Conservation (phyloP, 805 yeast species). For the Yamadazyma sp. region DNA sequence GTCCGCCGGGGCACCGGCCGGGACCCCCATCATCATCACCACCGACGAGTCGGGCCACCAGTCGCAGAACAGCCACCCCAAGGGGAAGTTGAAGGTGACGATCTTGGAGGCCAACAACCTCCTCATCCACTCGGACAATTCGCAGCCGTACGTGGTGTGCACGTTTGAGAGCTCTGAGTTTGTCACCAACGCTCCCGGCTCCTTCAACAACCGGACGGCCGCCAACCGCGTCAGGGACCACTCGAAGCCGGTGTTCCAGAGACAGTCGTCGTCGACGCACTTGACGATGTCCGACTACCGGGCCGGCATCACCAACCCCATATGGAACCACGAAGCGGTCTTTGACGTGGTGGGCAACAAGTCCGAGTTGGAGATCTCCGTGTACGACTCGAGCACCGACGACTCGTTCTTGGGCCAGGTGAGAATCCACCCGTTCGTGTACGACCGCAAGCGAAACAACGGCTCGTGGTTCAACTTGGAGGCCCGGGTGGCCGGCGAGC, state of each 20-base stretch:
- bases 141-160: conserved; percentile 88
- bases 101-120: conserved; percentile 79
- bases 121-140: conserved; percentile 49
- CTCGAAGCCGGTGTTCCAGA: conserved; percentile 35
- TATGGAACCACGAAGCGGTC: conserved; percentile 89
- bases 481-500: conserved; percentile 73
- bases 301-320: conserved; percentile 53
- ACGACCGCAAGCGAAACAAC: conserved; percentile 34
- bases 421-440: conserved; percentile 61
- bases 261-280: conserved; percentile 40
- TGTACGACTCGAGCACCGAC: conserved; percentile 80
- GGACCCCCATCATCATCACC: conserved; percentile 33
- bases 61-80: conserved; percentile 46
- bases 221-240: conserved; percentile 3
- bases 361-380: conserved; percentile 84
- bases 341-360: conserved; percentile 87
- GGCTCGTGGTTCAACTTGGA: conserved; percentile 74
- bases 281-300: conserved; percentile 22
- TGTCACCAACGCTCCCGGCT: conserved; percentile 77
- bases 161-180: conserved; percentile 90
- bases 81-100: conserved; percentile 80
- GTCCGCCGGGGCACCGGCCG: neutral
- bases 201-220: conserved; percentile 26
- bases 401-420: conserved; percentile 88
- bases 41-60: conserved; percentile 41